These are phyloP conservation scores for Lyophyllum semitale DNA, from an alignment of 768 basidiomycete genomes.

Conservation along the genomic window DNA sequence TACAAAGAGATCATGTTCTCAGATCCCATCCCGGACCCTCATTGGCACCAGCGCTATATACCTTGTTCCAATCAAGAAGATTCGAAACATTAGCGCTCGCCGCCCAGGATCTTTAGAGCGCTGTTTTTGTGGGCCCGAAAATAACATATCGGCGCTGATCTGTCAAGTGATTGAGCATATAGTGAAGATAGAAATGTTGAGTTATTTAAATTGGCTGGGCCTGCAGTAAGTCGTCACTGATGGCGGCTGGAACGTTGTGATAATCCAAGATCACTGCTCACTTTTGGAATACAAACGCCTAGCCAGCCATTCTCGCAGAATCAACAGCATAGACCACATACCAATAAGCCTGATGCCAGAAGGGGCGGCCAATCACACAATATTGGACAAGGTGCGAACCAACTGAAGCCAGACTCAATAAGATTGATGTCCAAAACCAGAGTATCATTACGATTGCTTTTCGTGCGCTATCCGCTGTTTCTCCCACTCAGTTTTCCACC, in stretches of 20 bases:
- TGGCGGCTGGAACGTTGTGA: neutral
- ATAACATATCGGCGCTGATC: too few species aligned
- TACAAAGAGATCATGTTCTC: neutral
- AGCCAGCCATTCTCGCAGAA: too few species aligned
- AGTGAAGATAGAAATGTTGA: too few species aligned
- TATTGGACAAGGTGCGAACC: neutral
- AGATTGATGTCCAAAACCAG: neutral
- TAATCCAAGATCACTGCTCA: too few species aligned
- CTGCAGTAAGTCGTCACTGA: neutral
- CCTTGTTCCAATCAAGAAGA: neutral
- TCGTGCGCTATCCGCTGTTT: conserved; percentile 23
- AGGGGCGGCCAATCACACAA: neutral
- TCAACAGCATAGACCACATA: neutral
- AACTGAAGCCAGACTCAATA: neutral
- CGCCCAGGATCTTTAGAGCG: too few species aligned
- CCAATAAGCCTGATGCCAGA: neutral
- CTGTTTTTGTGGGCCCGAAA: too few species aligned
- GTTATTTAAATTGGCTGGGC: too few species aligned
- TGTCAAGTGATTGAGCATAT: too few species aligned
- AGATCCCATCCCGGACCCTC: neutral
- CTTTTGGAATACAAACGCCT: too few species aligned
- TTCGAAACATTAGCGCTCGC: too few species aligned
- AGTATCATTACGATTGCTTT: conserved; percentile 21
- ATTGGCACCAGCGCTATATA: neutral
- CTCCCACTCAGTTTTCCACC: conserved; percentile 66